Base-by-base conservation (phyloP, 345 rosid genomes). In the Populus simonii region DNA sequence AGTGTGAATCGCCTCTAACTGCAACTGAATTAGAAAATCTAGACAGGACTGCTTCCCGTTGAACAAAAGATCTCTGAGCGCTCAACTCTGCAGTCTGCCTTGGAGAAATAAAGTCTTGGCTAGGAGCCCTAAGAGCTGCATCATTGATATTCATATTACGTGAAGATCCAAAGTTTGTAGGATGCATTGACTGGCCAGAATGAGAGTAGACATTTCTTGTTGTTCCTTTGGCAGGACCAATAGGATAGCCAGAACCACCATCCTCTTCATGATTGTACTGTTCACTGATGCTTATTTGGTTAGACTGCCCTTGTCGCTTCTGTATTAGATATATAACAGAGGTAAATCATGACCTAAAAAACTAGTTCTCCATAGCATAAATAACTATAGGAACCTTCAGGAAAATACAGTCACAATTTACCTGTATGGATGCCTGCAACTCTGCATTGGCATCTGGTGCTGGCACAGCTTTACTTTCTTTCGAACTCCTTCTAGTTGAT, bases 1-100 rank as follows among this genome's bases (percentile, higher is more conserved):
- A 85, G 63, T 83, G 86, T 27, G 95, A 87, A 76, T 75, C 84
- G 82, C 90, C 93, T 88, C 96, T 89, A 57, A 89, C 87, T 23
- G 92, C 97, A 72, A 95, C 90, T 0, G 99, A 94, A 80, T 87
- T 93, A 74, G 98, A 87, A 86, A 90, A 92, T 85, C 88, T 87
- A 71, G 94, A 83, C 68, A 93, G 86, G 2, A 86, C 80, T 73
- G 90, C 80, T 75, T 89, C 87, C 0, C 73, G 86, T 63, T 86
- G 83, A 41, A 81, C 71, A 74, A 71, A 84, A 36, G 98, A 87
- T 63, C 92, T 84, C 70, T 88, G 92, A 74, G 85, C 76, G 82
- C 78, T 89, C 76, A 86, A 66, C 68, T 85, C 83, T 66, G 49
- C 79, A 63, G 80, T 57, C 27, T 80, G 85, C 77, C 82, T 83